Conservation (phyloP, 129 eudicot species). For the Saussurea involucrata region DNA sequence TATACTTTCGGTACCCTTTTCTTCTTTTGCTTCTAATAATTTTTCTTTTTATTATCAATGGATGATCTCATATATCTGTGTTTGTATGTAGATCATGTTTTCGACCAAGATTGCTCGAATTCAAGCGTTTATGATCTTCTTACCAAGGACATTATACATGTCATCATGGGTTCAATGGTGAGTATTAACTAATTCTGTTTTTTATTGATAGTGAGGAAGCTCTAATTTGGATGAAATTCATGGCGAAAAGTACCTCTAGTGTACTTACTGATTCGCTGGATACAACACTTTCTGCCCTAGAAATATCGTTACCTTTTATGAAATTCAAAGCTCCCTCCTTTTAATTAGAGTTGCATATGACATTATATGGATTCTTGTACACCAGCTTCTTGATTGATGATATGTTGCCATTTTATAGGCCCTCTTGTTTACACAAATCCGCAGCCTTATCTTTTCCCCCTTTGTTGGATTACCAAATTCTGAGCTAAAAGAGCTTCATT, state of each 20-base stretch:
- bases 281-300: neutral
- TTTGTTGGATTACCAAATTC: neutral
- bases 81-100: constrained; percentile 69
- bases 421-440: neutral
- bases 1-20: constrained; percentile 59
- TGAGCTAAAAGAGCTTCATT: neutral
- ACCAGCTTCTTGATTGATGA: neutral
- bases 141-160: constrained; percentile 71
- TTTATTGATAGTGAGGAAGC: neutral
- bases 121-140: constrained; percentile 81
- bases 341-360: neutral
- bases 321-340: neutral
- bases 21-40: neutral
- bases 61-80: neutral
- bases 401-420: neutral
- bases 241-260: neutral
- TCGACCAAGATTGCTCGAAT: constrained; percentile 70
- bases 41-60: neutral
- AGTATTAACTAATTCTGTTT: neutral
- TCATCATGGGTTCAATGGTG: constrained; percentile 93
- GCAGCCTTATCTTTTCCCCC: neutral
- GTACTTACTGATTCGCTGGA: neutral
- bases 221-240: neutral
- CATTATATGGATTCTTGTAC: neutral
- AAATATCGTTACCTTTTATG: neutral